Evolutionary conservation across 2,329 filamentous ascomycete genomes (phyloP).

Genomic region (Colletotrichum higginsianum): DNA sequence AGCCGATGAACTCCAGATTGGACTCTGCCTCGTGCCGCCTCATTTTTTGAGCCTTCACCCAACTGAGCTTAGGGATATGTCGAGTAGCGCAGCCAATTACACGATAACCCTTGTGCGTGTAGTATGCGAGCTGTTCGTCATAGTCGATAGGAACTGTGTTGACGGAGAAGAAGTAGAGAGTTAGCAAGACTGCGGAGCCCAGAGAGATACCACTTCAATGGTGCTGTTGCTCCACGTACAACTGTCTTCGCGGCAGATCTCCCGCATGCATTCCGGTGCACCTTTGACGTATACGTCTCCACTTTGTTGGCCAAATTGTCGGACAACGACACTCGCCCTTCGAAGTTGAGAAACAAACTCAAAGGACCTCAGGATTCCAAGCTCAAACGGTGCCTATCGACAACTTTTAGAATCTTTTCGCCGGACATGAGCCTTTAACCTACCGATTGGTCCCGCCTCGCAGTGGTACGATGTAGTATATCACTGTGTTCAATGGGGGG

Average conservation of each 20-base stretch:
- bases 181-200: not conserved
- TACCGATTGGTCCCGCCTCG: constrained; percentile 48
- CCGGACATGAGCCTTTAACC: constrained; percentile 30
- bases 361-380: constrained; percentile 92
- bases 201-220: not conserved
- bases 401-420: constrained; percentile 40
- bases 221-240: constrained; percentile 67
- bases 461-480: constrained; percentile 44
- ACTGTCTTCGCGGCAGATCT: constrained; percentile 88
- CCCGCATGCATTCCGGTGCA: constrained; percentile 95
- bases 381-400: constrained; percentile 75
- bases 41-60: constrained; percentile 97
- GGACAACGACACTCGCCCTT: constrained; percentile 91
- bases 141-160: constrained; percentile 85
- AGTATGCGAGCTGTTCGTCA: constrained; percentile 88
- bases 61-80: constrained; percentile 88
- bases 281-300: constrained; percentile 96
- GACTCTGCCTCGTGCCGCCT: constrained; percentile 87
- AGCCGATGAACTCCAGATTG: constrained; percentile 88
- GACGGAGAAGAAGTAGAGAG: not conserved
- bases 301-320: constrained; percentile 87
- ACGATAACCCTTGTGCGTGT: constrained; percentile 95
- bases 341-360: constrained; percentile 96
- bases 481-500: constrained; percentile 72
- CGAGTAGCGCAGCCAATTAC: constrained; percentile 97